Evolutionary conservation across 345 rosid genomes (phyloP).

Genomic region (Murraya paniculata): DNA sequence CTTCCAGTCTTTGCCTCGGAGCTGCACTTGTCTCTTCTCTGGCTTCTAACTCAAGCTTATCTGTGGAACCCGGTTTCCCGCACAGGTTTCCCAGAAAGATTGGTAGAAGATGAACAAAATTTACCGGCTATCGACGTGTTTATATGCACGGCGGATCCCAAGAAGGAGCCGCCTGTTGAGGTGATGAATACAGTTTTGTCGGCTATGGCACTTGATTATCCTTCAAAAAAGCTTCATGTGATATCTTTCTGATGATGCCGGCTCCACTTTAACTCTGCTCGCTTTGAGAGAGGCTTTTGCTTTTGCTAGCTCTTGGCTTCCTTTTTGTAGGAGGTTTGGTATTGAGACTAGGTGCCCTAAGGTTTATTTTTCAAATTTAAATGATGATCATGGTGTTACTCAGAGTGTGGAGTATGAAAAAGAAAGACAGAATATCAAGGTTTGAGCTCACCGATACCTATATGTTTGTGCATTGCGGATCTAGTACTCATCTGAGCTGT

Average conservation of each 20-base stretch:
- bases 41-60: constrained; percentile 41
- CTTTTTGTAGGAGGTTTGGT: constrained; percentile 38
- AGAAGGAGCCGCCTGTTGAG: constrained; percentile 44
- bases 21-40: constrained; percentile 27
- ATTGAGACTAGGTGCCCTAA: constrained; percentile 31
- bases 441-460: background rate
- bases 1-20: constrained; percentile 27
- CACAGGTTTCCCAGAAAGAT: constrained; percentile 28
- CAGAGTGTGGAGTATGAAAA: constrained; percentile 6
- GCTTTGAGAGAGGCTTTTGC: constrained; percentile 36
- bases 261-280: constrained; percentile 32
- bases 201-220: constrained; percentile 50
- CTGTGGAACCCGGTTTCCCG: constrained; percentile 37
- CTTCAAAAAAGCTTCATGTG: constrained; percentile 42
- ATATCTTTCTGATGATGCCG: constrained; percentile 54
- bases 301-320: constrained; percentile 47
- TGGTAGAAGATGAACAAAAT: constrained; percentile 8
- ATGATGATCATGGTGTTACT: constrained; percentile 8
- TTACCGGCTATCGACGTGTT: constrained; percentile 50
- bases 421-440: constrained; percentile 26
- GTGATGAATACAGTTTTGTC: constrained; percentile 51
- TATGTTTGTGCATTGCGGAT: background rate
- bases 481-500: too few species aligned
- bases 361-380: constrained; percentile 27
- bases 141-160: constrained; percentile 49